These are phyloP conservation scores for Mikania micrantha DNA, from an alignment of 129 eudicot genomes.

Conservation along the genomic window DNA sequence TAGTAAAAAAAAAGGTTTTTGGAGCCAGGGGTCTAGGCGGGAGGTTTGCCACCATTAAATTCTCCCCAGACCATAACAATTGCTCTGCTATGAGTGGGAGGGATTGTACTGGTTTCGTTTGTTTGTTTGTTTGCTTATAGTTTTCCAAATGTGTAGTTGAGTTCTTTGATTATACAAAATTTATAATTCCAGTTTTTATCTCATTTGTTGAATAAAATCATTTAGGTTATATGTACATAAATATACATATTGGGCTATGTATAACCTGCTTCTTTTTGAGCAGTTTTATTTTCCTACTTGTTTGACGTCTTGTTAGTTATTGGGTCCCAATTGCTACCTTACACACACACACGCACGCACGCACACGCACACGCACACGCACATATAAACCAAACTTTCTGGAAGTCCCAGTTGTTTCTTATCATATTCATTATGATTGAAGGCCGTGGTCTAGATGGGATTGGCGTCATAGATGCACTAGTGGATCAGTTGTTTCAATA, in stretches of 20 bases:
- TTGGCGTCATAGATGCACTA: slow-evolving; percentile 65
- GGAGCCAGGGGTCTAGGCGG: too few relatives aligned
- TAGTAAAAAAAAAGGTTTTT: too few relatives aligned
- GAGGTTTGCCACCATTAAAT: too few relatives aligned
- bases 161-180: too few relatives aligned
- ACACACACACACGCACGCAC: too few relatives aligned
- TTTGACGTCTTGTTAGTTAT: not conserved
- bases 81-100: too few relatives aligned
- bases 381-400: not conserved
- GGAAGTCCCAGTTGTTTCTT: slow-evolving; percentile 16
- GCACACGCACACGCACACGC: too few relatives aligned
- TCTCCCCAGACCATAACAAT: too few relatives aligned
- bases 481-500: slow-evolving; percentile 78
- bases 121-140: too few relatives aligned
- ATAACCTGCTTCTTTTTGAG: not conserved
- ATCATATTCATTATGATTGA: slow-evolving; percentile 22
- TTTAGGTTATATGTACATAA: not conserved
- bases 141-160: not conserved
- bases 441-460: slow-evolving; percentile 83
- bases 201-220: not conserved
- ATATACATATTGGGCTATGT: not conserved
- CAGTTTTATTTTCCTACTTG: not conserved
- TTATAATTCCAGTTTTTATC: not conserved
- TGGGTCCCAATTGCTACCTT: not conserved
- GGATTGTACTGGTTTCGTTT: too few relatives aligned